Base-by-base conservation (phyloP, 805 yeast species). In the Ascoidea tarda region DNA sequence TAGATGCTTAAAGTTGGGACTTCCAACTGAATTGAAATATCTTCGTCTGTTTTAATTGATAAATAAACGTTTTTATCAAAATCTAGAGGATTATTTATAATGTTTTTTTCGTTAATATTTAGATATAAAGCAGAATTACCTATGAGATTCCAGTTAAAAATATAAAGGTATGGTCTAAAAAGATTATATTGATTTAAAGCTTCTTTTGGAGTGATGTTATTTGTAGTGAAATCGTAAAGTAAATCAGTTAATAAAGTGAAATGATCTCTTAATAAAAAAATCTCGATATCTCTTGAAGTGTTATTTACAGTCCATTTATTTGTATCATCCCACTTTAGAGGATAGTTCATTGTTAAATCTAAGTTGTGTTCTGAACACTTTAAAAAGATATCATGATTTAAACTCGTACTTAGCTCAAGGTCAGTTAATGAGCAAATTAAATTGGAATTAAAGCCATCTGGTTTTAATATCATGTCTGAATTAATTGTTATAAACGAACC, bases 71-170 rank as follows among this genome's bases (percentile, higher is more conserved):
- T 93, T 55, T 84, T 93, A 51, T 77, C 78, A 59, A 84, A 80
- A 61, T 89, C 96, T 46, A 89, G 67, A 0, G 98, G 96, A 59
- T 88, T 86, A 64, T 89, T 85, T 57, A 93, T 82, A 60, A 93
- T 86, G 63, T 93, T 93, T 47, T 79, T 78, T 60, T 88, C 96
- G 64, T 93, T 93, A 32, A 88, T 82, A 63, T 90, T 90, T 53
- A 91, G 65, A 61, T 70, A 85, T 6, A 91, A 64, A 38, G 77
- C 74, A 59, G 84, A 83, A 5, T 66, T 68, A 46, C 77, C 66
- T 5, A 60, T 54, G 31, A 87, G 60, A 1, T 70, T 66, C 89
- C 95, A 84, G 42, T 74, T 70, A 28, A 89, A 57, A 0, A 64
- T 61, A 63, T 87, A 87, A 4, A 69, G 66, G 54, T 81, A 81